Conservation (phyloP, 1,284 basidiomycete species). For the Mycosarcoma mackinlayi region DNA sequence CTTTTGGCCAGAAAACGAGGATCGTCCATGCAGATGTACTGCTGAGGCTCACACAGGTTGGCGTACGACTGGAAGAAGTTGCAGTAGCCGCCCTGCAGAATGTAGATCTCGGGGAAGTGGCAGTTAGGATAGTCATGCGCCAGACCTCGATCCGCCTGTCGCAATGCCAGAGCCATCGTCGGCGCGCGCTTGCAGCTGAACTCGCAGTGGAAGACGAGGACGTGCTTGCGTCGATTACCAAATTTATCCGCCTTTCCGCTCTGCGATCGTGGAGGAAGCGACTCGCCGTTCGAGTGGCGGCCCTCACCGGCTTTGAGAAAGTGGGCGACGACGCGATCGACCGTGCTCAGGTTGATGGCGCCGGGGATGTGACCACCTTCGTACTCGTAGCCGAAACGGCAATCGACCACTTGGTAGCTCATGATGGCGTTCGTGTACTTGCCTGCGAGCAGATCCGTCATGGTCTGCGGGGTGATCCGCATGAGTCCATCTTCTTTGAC, state of each 20-base stretch:
- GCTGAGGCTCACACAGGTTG: conserved; percentile 79
- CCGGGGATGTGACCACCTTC: conserved; percentile 90
- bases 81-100: conserved; percentile 94
- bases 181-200: conserved; percentile 95
- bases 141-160: conserved; percentile 86
- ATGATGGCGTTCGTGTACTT: conserved; percentile 58
- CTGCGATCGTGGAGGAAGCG: conserved; percentile 71
- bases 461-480: conserved; percentile 82
- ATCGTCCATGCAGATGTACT: conserved; percentile 94
- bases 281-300: conserved; percentile 67
- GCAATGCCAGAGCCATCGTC: conserved; percentile 93
- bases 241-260: conserved; percentile 75
- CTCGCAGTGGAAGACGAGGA: conserved; percentile 97
- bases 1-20: conserved; percentile 82
- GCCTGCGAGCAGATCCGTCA: conserved; percentile 59
- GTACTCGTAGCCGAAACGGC: conserved; percentile 97
- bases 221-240: conserved; percentile 75
- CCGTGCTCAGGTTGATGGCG: conserved; percentile 91
- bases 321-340: conserved; percentile 81
- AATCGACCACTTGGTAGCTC: conserved; percentile 79
- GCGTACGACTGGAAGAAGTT: conserved; percentile 80
- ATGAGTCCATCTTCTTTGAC: conserved; percentile 95
- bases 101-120: conserved; percentile 95
- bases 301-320: conserved; percentile 74
- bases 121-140: conserved; percentile 90